Percentiles rank a stretch among this genome's conserved stretches.
These are phyloP conservation scores for Penicillium sp. DNA, from an alignment of 2,329 filamentous ascomycete species.

Conservation along the genomic window DNA sequence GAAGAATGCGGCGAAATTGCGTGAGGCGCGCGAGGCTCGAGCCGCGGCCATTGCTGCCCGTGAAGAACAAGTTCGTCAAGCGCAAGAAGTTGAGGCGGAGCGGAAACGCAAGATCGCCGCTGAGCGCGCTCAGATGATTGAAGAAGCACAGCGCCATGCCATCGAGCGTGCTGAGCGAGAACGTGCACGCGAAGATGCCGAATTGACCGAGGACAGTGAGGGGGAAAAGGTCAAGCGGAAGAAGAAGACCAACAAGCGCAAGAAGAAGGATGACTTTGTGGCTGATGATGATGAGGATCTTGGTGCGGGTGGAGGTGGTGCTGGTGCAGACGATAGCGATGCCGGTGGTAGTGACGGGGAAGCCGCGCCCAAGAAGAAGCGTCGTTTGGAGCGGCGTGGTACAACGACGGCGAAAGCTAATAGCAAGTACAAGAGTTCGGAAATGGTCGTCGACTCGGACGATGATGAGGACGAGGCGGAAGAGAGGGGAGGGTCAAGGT, in stretches of 20 bases:
- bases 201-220: constrained; percentile 78
- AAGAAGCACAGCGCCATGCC: constrained; percentile 66
- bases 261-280: constrained; percentile 53
- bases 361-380: constrained; percentile 51
- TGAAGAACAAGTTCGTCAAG: constrained; percentile 67
- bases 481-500: constrained; percentile 25
- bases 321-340: constrained; percentile 22
- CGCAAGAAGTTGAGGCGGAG: constrained; percentile 64
- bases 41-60: constrained; percentile 72
- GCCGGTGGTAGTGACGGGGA: constrained; percentile 33
- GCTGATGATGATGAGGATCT: constrained; percentile 41
- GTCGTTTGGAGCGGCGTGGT: constrained; percentile 52
- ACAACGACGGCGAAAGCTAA: constrained; percentile 30
- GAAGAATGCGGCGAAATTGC: constrained; percentile 82
- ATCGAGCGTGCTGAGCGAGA: constrained; percentile 68
- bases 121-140: constrained; percentile 74
- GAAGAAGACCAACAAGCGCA: constrained; percentile 51
- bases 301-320: neutral
- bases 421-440: constrained; percentile 76
- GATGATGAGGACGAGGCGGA: constrained; percentile 38
- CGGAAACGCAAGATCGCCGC: constrained; percentile 75
- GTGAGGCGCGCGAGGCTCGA: constrained; percentile 70
- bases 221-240: constrained; percentile 76
- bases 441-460: constrained; percentile 74
- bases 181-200: constrained; percentile 61